A percentile compares a stretch with the other conserved stretches of the same genome.
phyloP scores from a whole-genome alignment of 78 protist species.

The Dictyostelium citrinum region DNA sequence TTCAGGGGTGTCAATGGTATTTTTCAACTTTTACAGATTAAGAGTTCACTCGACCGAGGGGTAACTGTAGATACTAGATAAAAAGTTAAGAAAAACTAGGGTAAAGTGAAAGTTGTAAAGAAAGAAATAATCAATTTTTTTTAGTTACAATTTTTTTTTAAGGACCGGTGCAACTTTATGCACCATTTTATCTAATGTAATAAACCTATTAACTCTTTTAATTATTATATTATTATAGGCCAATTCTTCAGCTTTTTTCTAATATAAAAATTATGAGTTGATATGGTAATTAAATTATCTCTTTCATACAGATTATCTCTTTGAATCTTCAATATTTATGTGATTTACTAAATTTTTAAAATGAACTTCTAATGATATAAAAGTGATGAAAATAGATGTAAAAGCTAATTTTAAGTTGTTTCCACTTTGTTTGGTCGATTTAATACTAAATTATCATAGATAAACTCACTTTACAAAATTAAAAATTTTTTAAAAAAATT shows the following conservation, averaged over 20 bases:
- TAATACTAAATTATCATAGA: background rate
- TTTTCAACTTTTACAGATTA: background rate
- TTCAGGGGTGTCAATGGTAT: background rate
- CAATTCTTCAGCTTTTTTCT: no score
- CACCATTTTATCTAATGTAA: background rate
- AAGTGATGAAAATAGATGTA: background rate
- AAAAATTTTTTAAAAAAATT: no score
- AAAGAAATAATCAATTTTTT: no score
- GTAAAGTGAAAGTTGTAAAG: background rate
- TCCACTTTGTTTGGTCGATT: background rate
- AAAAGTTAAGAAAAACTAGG: background rate
- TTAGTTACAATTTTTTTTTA: background rate
- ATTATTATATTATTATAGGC: background rate
- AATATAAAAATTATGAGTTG: no score
- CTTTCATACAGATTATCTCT: no score
- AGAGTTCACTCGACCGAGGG: background rate
- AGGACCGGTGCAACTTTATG: background rate
- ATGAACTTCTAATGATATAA: no score
- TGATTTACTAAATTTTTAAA: no score
- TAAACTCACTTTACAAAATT: background rate
- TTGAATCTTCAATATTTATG: no score
- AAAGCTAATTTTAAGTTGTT: background rate
- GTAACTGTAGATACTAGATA: background rate
- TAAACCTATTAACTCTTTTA: background rate
- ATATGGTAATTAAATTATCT: background rate